Base-by-base conservation (phyloP, 202 grass and related monocot species). In the Setaria italica region DNA sequence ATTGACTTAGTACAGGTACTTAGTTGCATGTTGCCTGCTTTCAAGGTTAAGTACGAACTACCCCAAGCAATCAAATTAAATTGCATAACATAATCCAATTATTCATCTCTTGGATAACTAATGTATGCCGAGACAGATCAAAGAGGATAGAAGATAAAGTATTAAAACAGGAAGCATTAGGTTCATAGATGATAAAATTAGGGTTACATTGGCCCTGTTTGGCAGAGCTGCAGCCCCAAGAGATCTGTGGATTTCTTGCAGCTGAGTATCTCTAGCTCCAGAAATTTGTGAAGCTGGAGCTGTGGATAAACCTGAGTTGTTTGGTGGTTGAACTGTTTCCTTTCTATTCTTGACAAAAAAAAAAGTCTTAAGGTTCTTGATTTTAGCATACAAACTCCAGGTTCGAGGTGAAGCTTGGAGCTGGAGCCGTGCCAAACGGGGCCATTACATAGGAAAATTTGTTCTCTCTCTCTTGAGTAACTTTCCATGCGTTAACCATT, bases 1-100 rank as follows among this genome's bases (percentile, higher is more conserved):
- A 84, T 42, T 77, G 41, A 32, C 69, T 85, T 35, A 84, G 53
- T 71, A 57, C 35, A 87, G 6, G 54, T 46, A 58, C 10, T 70
- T 63, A 77, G 13, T 50, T 81, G 45, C 33, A 59, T 66, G 62
- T 56, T 71, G 62, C 6, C 35, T n/a, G 29, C 10, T 45, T 80
- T 12, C 70, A 74, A 41, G 32, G 73, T 41, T 10, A 80, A 78
- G 57, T 46, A 84, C 20, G 20, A 74, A 64, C 13, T 37, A 6
- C 30, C 14, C 8, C 11, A 51, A 66, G 34, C 25, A 29, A 59
- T 62, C 5, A 55, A 62, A 81, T 77, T 58, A 41, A 3, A 90
- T 58, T 63, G 69, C 71, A 81, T 20, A 37, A 49, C 62, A 80
- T 50, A 62, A 10, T 46, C 13, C 43, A 59, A 66, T 9, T 59